A percentile compares a stretch with the other conserved stretches of the same genome.
phyloP scores from a whole-genome alignment of 1,139 yeast species.

The Suhomyces coccinellae region DNA sequence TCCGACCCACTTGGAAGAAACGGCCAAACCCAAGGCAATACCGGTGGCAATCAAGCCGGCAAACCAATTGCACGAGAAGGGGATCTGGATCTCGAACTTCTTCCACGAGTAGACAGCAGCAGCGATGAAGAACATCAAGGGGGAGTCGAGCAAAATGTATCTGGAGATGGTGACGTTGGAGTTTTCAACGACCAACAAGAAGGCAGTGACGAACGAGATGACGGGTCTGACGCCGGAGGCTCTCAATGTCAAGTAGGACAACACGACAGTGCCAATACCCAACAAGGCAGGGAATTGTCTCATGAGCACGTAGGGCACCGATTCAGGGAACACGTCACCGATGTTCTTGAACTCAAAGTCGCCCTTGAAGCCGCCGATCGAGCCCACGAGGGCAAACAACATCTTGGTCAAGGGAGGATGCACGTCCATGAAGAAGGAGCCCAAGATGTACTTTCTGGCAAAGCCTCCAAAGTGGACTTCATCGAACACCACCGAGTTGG shows the following conservation, averaged over 20 bases:
- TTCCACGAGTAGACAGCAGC: constrained; percentile 78
- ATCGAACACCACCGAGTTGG: constrained; percentile 87
- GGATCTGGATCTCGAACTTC: constrained; percentile 75
- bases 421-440: constrained; percentile 83
- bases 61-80: constrained; percentile 72
- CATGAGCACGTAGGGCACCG: constrained; percentile 78
- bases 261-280: constrained; percentile 77
- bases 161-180: constrained; percentile 87
- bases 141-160: constrained; percentile 87
- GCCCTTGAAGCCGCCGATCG: constrained; percentile 75
- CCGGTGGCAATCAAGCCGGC: constrained; percentile 73
- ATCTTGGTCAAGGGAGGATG: constrained; percentile 94
- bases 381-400: constrained; percentile 77
- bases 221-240: constrained; percentile 84
- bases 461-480: constrained; percentile 86
- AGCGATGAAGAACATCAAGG: constrained; percentile 88
- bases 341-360: constrained; percentile 70
- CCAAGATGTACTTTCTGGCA: constrained; percentile 71
- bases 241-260: constrained; percentile 79
- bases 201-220: constrained; percentile 67
- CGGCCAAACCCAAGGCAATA: constrained; percentile 81
- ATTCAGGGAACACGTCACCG: constrained; percentile 60
- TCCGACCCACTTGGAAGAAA: constrained; percentile 96
- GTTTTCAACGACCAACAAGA: constrained; percentile 76
- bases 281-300: constrained; percentile 80